phyloP scores from a whole-genome alignment of 164 flowering plant species.

The grape (Vitis vinifera) region DNA sequence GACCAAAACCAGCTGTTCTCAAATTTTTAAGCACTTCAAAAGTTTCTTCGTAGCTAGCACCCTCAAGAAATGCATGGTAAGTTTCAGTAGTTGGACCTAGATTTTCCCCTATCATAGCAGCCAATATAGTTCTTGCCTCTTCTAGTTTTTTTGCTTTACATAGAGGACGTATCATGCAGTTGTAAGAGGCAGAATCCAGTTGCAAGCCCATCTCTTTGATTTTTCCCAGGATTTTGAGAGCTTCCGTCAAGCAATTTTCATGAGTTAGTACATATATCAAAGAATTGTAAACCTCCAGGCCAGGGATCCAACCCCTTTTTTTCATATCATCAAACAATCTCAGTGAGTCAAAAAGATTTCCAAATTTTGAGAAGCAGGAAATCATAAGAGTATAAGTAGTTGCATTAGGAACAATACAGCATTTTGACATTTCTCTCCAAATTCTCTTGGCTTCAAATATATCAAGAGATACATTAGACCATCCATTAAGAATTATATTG shows the following conservation, averaged over 20 bases:
- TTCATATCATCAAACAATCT: slow-evolving; percentile 90
- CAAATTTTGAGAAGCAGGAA: slow-evolving; percentile 77
- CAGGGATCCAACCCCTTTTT: slow-evolving; percentile 68
- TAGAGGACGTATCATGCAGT: slow-evolving; percentile 69
- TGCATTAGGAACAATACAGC: slow-evolving; percentile 65
- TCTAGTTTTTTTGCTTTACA: slow-evolving; percentile 64
- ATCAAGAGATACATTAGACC: slow-evolving; percentile 73
- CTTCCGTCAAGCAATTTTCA: slow-evolving; percentile 80
- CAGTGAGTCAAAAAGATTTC: slow-evolving; percentile 80
- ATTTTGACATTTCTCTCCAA: slow-evolving; percentile 90
- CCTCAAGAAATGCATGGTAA: slow-evolving; percentile 66
- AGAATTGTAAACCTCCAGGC: slow-evolving; percentile 71
- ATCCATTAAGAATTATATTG: slow-evolving; percentile 83
- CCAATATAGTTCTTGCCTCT: slow-evolving; percentile 60
- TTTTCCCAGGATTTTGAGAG: slow-evolving; percentile 58
- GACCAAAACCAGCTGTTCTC: slow-evolving; percentile 55
- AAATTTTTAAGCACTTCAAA: slow-evolving; percentile 59
- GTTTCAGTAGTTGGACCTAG: slow-evolving; percentile 57
- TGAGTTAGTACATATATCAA: slow-evolving; percentile 61
- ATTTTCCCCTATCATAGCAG: slow-evolving; percentile 53
- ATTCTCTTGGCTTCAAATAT: slow-evolving; percentile 82
- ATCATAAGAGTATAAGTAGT: slow-evolving; percentile 75
- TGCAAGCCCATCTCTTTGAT: slow-evolving; percentile 57
- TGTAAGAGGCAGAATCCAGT: slow-evolving; percentile 63
- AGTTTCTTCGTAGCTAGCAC: slow-evolving; percentile 44